phyloP scores from a whole-genome alignment of 148 eudicot genomes.

The Oxyria digyna region DNA sequence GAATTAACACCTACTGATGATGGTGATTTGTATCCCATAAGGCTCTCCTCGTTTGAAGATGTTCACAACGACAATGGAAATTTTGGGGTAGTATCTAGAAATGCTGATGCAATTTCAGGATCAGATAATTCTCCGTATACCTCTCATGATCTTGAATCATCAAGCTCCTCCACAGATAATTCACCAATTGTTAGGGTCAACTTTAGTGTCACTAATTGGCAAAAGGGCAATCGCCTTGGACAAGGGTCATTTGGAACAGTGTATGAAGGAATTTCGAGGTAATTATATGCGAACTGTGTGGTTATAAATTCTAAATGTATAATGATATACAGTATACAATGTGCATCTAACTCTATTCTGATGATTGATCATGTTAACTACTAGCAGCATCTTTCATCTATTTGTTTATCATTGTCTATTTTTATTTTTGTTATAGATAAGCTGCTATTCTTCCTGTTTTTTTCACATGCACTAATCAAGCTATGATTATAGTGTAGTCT shows the following conservation, averaged over 20 bases:
- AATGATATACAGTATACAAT: background rate
- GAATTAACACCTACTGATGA: background rate
- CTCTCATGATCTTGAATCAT: conserved; percentile 6
- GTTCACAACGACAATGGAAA: background rate
- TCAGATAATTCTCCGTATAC: background rate
- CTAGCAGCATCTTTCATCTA: background rate
- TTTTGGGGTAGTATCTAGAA: background rate
- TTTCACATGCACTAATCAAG: background rate
- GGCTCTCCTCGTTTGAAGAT: background rate
- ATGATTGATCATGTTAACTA: background rate
- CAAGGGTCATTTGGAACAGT: conserved; percentile 12
- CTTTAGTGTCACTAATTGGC: conserved; percentile 4
- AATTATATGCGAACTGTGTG: background rate
- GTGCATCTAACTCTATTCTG: background rate
- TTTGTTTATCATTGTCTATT: background rate
- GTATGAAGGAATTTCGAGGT: conserved; percentile 7
- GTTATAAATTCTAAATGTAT: background rate
- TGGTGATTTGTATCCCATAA: conserved; percentile 3
- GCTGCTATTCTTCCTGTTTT: background rate
- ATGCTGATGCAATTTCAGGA: background rate
- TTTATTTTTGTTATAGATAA: background rate
- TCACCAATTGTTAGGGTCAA: background rate
- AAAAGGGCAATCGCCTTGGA: conserved; percentile 8
- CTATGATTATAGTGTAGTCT: background rate
- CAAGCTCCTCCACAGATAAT: conserved; percentile 9